Evolutionary conservation across 306 rosid species (phyloP), one percentile per base, ranked within the genome.

Genomic region (Rosa chinensis): DNA sequence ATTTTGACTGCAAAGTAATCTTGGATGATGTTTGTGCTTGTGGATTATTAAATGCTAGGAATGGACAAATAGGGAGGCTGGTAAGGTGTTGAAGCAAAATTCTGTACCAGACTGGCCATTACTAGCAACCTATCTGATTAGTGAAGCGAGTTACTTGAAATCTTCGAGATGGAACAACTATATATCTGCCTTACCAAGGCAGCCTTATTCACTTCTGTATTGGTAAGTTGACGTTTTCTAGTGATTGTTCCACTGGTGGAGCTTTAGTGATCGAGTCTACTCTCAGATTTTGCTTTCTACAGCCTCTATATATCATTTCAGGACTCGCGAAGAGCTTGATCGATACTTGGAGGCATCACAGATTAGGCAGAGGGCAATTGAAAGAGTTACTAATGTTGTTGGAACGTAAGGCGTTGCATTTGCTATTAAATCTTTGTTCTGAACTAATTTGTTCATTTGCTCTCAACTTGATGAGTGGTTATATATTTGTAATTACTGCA

Each of bases 51-150:
- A 67, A 78, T 82, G 69, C 49, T 70, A 95, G 98, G 97, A 87
- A 75, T 95, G 99, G 99, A 90, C 87, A 82, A 77, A 83, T 44
- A 79, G 56, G 0, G 97, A 94, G 80, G 91, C 94, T 73, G 97
- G 98, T 53, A 77, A 89, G 75, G 85, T 95, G 71, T 64, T 90
- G 86, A 92, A 91, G 79, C 81, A 78, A 84, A 88, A 92, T 67
- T 84, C 88, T 10, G 96, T 95, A 42, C 98, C 99, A 67, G 99
- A 95, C 82, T 92, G 99, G 99, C 99, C 99, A 74, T 81, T 95
- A 17, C 78, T 95, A 74, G 99, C 99, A 66, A 95, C 95, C 70
- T 91, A 91, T 82, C 91, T 94, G 85, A 94, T 94, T 17, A 92
- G 99, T 74, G 97, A 94, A 90, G 99, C 99, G 66, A 94, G 90